These are phyloP conservation scores for Hordeum marinum DNA, from an alignment of 176 grass and related monocot genomes.

Conservation along the genomic window DNA sequence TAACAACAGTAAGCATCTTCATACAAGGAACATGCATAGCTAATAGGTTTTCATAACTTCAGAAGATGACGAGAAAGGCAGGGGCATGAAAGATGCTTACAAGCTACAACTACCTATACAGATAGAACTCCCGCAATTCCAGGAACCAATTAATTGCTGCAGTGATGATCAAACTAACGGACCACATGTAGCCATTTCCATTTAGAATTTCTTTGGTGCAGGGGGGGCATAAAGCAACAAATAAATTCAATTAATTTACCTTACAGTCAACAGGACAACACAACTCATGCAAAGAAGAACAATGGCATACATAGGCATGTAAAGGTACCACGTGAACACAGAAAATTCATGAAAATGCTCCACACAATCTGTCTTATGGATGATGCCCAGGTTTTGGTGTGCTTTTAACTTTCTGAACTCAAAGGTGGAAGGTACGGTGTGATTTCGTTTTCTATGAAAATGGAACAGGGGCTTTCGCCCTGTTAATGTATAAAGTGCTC, in stretches of 20 bases:
- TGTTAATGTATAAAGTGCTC: background rate
- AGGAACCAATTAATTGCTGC: background rate
- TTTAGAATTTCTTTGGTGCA: background rate
- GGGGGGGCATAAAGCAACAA: background rate
- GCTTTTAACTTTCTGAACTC: background rate
- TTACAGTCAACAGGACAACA: background rate
- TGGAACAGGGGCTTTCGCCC: background rate
- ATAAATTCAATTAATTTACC: background rate
- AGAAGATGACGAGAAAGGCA: background rate
- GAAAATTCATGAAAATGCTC: background rate
- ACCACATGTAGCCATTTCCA: background rate
- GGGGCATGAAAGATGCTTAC: background rate
- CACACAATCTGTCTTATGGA: background rate
- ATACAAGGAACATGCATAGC: background rate
- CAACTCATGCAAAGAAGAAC: background rate
- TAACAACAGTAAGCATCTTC: background rate
- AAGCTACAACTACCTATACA: background rate
- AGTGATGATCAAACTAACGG: background rate
- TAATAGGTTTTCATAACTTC: background rate
- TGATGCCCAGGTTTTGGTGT: background rate
- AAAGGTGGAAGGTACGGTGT: background rate
- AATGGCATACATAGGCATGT: background rate
- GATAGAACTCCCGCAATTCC: background rate
- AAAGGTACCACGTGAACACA: background rate
- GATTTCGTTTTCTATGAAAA: background rate